phyloP scores from a whole-genome alignment of 2,329 filamentous ascomycete species.

The Macroventuria anomochaeta region DNA sequence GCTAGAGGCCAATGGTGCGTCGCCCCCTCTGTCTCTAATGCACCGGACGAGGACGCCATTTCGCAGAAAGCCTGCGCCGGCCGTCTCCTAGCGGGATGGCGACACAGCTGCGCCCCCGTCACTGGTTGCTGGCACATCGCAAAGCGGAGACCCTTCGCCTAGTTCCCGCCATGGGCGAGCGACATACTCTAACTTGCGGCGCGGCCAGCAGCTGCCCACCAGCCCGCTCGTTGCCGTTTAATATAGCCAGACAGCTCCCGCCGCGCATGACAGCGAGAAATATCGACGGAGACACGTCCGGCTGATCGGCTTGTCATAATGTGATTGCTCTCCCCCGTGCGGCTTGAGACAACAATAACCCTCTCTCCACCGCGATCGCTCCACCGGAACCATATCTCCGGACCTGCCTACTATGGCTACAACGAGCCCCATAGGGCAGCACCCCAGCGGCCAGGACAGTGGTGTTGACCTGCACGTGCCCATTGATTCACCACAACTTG shows the following conservation, averaged over 20 bases:
- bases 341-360: not conserved
- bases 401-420: not conserved
- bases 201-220: conserved; percentile 14
- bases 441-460: conserved; percentile 10
- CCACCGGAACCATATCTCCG: not conserved
- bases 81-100: conserved; percentile 7
- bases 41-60: conserved; percentile 11
- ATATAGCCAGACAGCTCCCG: conserved; percentile 10
- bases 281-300: not conserved
- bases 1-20: conserved; percentile 1
- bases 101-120: not conserved
- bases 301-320: conserved; percentile 3
- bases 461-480: conserved; percentile 10
- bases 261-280: not conserved
- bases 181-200: conserved; percentile 5
- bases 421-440: not conserved
- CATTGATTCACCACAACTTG: conserved; percentile 4
- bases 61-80: conserved; percentile 2
- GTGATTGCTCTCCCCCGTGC: not conserved
- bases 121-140: conserved; percentile 1
- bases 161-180: conserved; percentile 12
- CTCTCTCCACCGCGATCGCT: not conserved
- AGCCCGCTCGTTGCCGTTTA: not conserved
- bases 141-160: conserved; percentile 13
- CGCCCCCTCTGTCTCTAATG: not conserved